Percentiles rank a stretch among this genome's conserved stretches.
phyloP scores from a whole-genome alignment of 176 grass and related monocot genomes.

The Cenchrus fungigraminus region DNA sequence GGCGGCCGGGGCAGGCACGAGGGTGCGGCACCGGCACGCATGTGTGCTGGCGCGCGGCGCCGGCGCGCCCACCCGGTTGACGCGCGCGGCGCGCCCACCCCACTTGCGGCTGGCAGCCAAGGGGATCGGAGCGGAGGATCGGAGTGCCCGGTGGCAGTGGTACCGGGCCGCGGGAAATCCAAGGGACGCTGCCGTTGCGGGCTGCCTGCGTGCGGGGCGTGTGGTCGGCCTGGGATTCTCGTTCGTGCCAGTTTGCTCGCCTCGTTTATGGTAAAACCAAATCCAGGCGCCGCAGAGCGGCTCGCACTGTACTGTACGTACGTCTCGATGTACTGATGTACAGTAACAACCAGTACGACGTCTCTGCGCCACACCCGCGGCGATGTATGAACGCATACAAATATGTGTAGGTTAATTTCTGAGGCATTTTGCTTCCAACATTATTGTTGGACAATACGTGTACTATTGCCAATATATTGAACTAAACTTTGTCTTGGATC shows the following conservation, averaged over 20 bases:
- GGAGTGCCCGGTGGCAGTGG: background rate
- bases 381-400: background rate
- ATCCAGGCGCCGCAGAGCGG: background rate
- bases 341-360: too few species aligned
- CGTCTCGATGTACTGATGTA: background rate
- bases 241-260: conserved; percentile 29
- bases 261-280: conserved; percentile 15
- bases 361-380: background rate
- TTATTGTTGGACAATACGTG: too few species aligned
- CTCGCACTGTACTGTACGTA: background rate
- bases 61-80: background rate
- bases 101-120: background rate
- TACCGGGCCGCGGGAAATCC: conserved; percentile 15
- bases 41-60: too few species aligned
- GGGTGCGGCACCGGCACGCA: background rate
- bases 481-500: background rate
- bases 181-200: background rate
- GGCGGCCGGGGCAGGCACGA: background rate
- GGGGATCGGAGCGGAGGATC: too few species aligned
- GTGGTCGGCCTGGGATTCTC: background rate
- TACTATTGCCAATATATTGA: too few species aligned
- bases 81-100: background rate
- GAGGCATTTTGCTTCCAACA: too few species aligned
- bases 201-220: background rate
- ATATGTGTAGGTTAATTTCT: too few species aligned